Evolutionary conservation across 495 filamentous ascomycete species (phyloP).

Genomic region (Aspergillus indologenus): DNA sequence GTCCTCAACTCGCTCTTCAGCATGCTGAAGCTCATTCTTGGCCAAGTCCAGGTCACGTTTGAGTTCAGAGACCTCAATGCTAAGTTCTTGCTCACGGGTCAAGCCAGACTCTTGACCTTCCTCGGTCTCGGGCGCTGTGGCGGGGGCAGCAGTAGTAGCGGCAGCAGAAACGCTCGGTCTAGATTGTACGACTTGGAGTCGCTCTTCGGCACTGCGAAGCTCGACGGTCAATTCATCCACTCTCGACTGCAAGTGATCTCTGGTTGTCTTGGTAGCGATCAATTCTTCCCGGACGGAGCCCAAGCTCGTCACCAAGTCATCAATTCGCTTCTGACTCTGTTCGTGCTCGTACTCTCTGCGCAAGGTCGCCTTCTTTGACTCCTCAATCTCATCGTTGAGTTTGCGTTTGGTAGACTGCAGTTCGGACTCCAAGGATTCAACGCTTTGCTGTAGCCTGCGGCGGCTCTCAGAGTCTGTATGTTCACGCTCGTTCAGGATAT

Average conservation of each 20-base stretch:
- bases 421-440: conserved; percentile 75
- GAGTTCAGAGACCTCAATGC: conserved; percentile 76
- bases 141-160: conserved; percentile 30
- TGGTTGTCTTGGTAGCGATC: conserved; percentile 74
- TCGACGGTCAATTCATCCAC: conserved; percentile 87
- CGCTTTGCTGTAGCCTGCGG: conserved; percentile 69
- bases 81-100: conserved; percentile 78
- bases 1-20: conserved; percentile 75
- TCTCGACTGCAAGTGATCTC: conserved; percentile 80
- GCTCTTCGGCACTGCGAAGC: conserved; percentile 82
- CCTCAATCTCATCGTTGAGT: conserved; percentile 78
- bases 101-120: conserved; percentile 52
- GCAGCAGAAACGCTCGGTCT: conserved; percentile 55
- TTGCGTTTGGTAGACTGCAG: conserved; percentile 75
- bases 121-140: conserved; percentile 30
- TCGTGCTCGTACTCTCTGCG: conserved; percentile 85
- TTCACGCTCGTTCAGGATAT: conserved; percentile 85
- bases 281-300: conserved; percentile 78
- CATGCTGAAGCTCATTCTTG: conserved; percentile 71
- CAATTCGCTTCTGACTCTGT: conserved; percentile 81
- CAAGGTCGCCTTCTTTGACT: conserved; percentile 69
- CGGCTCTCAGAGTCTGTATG: conserved; percentile 76
- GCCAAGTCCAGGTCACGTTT: conserved; percentile 76
- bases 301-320: conserved; percentile 79
- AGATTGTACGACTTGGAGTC: conserved; percentile 71